Base-by-base conservation (phyloP, 305 asterid genomes). In the Fraxinus nigra region DNA sequence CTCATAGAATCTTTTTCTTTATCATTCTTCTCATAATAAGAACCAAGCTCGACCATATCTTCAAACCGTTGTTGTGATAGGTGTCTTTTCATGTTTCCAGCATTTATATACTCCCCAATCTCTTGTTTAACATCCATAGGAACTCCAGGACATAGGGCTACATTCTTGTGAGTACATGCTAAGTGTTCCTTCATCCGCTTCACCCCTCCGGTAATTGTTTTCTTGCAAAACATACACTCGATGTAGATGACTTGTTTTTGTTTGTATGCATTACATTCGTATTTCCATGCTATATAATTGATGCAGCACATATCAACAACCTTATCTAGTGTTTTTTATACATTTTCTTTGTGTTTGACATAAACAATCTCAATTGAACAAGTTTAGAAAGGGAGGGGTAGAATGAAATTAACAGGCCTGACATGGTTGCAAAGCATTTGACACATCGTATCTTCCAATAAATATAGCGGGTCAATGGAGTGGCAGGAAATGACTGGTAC, bases 261-360 rank as follows among this genome's bases (percentile, higher is more conserved):
- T 13, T 3, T 22, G 72, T 24, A 10, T 74, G 63, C 67, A 46
- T 33, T 26, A 3, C 40, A 20, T 54, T 81, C 83, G 75, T 26
- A 76, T 26, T 83, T 78, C 59, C 24, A 51, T 63, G 18, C 79
- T 75, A 70, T 75, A 61, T 30, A 75, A 32, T 72, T 30, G 77
- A 43, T 48, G 70, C 75, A 18, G 73, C 73, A 65, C 73, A 4
- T 7, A 26, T 26, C 72, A 8, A 0, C 30, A 63, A 22, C 32
- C 32, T 63, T 63, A 63, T 20, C 70, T 22, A 63, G 72, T n/a
- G 65, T 26, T 65, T 65, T 26, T 11, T 65, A 24, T 24, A 9
- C 35, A 65, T 65, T 28, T 9, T 63, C n/a, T 65, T 26, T 28
- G 73, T 65, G 73, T 26, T 9, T 26, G 67, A 28, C 34, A 65